Evolutionary conservation across 2,329 filamentous ascomycete genomes (phyloP), one percentile per base, ranked within the genome.

Genomic region (Trichophyton verrucosum): DNA sequence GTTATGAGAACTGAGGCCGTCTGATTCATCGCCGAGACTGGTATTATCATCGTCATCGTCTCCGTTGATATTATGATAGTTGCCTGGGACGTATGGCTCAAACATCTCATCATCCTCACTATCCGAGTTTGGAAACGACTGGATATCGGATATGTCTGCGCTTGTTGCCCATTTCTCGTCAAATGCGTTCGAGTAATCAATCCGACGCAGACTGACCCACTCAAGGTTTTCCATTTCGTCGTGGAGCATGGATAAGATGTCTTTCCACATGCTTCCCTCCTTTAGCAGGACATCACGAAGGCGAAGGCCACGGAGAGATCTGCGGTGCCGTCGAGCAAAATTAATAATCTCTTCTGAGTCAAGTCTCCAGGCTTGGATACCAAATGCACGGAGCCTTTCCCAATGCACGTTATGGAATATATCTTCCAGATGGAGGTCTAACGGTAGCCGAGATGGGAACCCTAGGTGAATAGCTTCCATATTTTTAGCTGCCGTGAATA

Each of bases 401-500:
- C 83, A 86, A 49, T 77, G 76, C 6, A 85, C 77, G 61, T 81
- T 74, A 66, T 87, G 83, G 67, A 88, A 86, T 24, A 87, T 76
- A 4, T 80, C 76, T 62, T 85, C 81, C 1, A 87, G 75, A 3
- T 77, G 76, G 20, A 87, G 69, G 22, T 77, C 79, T 1, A 87
- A 71, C 0, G 83, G 83, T 17, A 76, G 69, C 61, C 81, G 77
- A 5, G 80, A 78, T 0, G 82, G 81, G 65, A 87, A 87, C 2
- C 85, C 84, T 38, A 88, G 76, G 66, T 87, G 84, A 17, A 88
- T 74, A 20, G 82, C 80, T 62, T 82, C 78, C 66, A 88, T 80
- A 62, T 84, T 83, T 59, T 76, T 78, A 3, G 85, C 82, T 8
- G 81, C 78, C 2, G 71, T 74, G 66, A 87, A 86, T 24, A 87